phyloP scores from a whole-genome alignment of 1,284 basidiomycete species.

The Porodaedalea pini region DNA sequence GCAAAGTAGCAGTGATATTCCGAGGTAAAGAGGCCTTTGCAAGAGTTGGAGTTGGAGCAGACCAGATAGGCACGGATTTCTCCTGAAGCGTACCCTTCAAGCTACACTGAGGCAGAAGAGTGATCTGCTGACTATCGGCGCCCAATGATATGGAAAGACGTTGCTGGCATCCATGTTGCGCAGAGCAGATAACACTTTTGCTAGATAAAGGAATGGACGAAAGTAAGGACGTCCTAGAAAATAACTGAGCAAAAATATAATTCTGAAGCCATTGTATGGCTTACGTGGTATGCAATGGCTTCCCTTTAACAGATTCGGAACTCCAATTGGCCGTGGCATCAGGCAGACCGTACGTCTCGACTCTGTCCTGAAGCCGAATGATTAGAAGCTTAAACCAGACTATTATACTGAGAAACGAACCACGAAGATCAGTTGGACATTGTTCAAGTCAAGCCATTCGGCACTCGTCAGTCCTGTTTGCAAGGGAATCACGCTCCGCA shows the following conservation, averaged over 20 bases:
- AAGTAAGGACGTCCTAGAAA: conserved; percentile 8
- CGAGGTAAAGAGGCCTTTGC: background rate
- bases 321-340: conserved; percentile 5
- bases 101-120: background rate
- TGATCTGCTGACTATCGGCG: background rate
- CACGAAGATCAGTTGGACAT: background rate
- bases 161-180: background rate
- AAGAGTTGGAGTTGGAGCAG: background rate
- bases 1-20: conserved; percentile 47
- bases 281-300: conserved; percentile 11
- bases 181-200: background rate
- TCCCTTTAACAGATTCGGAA: background rate
- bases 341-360: conserved; percentile 13
- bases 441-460: background rate
- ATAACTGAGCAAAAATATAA: background rate
- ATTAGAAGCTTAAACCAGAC: background rate
- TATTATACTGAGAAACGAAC: background rate
- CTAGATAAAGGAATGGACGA: conserved; percentile 3
- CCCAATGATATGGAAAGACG: background rate
- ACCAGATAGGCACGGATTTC: conserved; percentile 6
- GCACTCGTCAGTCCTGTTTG: background rate
- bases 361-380: background rate
- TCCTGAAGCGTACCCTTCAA: background rate
- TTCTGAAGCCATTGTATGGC: background rate
- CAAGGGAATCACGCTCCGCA: conserved; percentile 11